Conservation (phyloP, 768 basidiomycete species). For the Rhizopogon salebrosus region DNA sequence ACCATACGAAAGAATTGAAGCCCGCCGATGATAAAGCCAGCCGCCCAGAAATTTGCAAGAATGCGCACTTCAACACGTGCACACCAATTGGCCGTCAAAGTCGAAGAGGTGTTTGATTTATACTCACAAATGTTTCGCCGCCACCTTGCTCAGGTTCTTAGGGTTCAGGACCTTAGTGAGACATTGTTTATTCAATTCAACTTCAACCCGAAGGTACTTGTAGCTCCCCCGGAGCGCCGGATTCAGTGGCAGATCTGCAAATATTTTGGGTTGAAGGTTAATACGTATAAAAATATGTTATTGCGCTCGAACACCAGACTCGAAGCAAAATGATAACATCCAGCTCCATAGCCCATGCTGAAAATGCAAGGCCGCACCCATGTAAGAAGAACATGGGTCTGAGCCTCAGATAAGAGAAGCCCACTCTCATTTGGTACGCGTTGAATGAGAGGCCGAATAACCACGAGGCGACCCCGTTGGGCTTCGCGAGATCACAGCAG, state of each 20-base stretch:
- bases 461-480: too few species aligned
- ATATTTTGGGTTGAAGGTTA: not conserved
- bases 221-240: not conserved
- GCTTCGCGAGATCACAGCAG: too few species aligned
- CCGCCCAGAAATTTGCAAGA: constrained; percentile 26
- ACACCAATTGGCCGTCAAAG: not conserved
- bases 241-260: not conserved
- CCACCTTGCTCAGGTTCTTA: not conserved
- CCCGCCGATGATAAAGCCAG: constrained; percentile 21
- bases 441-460: too few species aligned
- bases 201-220: not conserved
- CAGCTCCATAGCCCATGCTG: not conserved
- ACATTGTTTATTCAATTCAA: not conserved
- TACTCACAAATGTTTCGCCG: not conserved
- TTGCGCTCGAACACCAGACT: not conserved
- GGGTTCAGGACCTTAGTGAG: not conserved
- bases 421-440: too few species aligned
- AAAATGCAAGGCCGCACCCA: not conserved
- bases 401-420: too few species aligned
- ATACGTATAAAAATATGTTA: not conserved
- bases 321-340: not conserved
- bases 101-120: not conserved
- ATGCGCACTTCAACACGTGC: constrained; percentile 25
- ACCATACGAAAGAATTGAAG: not conserved
- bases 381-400: too few species aligned